Base-by-base conservation (phyloP, 2,329 filamentous ascomycete genomes). In the Trichoderma atrobrunneum region DNA sequence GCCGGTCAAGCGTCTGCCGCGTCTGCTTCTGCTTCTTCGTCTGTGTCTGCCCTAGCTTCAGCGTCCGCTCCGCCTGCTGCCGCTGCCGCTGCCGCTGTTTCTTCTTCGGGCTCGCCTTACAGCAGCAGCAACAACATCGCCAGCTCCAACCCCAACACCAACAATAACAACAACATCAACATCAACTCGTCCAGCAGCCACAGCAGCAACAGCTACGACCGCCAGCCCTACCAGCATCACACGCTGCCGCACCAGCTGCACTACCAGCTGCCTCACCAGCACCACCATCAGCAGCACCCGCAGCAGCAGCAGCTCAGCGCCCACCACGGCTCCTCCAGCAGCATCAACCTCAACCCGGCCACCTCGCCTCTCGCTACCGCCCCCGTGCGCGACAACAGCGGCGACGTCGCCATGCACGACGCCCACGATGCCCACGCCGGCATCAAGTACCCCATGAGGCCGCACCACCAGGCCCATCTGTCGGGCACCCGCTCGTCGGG, bases 381-480 rank as follows among this genome's bases (percentile, higher is more conserved):
- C 78, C 74, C 76, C 72, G 86, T 87, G 78, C 90, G 91, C 84
- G 91, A 93, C 82, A 88, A 89, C 75, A 93, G 92, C 80, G 89
- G 90, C 78, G 92, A 95, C 82, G 87, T 93, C 72, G 85, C 91
- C 74, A 98, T 98, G 95, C 93, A 96, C 82, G 95, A 97, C 82
- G 85, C 89, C 73, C 87, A 88, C 75, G 95, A 97, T 81, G 90
- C 93, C 62, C 97, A 97, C 83, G 91, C 92, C 78, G 90, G 91
- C 81, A 90, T 93, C 79, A 97, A 97, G 82, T 97, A 97, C 82
- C 89, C 93, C 73, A 90, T 94, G 83, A 90, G 93, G 76, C 90
- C 93, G 57, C 90, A 90, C 81, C 92, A 94, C 79, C 91, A 94
- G 80, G 90, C 94, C 78, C 90, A 95, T 76, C 85, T 89, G 73